These are phyloP conservation scores for Dothistroma pini DNA, from an alignment of 2,329 filamentous ascomycete species.

Conservation along the genomic window DNA sequence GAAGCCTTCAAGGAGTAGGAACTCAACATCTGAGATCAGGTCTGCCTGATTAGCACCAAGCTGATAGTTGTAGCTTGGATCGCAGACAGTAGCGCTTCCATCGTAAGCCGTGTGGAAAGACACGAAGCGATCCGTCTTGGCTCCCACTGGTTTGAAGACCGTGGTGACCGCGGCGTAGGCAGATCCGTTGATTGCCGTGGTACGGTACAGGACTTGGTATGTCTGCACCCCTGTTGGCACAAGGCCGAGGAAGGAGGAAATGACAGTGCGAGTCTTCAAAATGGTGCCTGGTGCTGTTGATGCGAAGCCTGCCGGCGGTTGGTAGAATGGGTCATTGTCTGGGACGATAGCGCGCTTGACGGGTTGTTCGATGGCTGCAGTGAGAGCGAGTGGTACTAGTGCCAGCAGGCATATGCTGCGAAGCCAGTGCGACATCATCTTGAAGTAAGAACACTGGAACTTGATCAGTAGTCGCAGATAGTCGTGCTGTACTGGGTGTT, in stretches of 20 bases:
- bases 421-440: neutral
- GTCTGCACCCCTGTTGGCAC: constrained; percentile 22
- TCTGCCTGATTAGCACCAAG: constrained; percentile 23
- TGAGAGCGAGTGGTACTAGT: neutral
- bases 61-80: constrained; percentile 39
- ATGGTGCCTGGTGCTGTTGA: constrained; percentile 24
- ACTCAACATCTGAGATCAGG: constrained; percentile 23
- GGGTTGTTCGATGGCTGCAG: neutral
- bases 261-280: constrained; percentile 22
- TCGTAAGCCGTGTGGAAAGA: constrained; percentile 34
- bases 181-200: constrained; percentile 26
- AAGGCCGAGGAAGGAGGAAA: constrained; percentile 24
- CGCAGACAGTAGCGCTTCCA: constrained; percentile 36
- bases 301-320: constrained; percentile 26
- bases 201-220: constrained; percentile 29
- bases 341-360: constrained; percentile 6
- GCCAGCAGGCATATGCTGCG: neutral
- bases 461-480: neutral
- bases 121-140: constrained; percentile 28
- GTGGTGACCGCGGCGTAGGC: constrained; percentile 29
- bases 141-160: constrained; percentile 25
- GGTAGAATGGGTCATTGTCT: constrained; percentile 29
- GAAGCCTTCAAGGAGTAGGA: constrained; percentile 23
- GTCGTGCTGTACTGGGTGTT: neutral
- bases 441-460: neutral